Evolutionary conservation across 345 rosid species (phyloP), one percentile per base, ranked within the genome.

Genomic region (Atalantia buxifolia): DNA sequence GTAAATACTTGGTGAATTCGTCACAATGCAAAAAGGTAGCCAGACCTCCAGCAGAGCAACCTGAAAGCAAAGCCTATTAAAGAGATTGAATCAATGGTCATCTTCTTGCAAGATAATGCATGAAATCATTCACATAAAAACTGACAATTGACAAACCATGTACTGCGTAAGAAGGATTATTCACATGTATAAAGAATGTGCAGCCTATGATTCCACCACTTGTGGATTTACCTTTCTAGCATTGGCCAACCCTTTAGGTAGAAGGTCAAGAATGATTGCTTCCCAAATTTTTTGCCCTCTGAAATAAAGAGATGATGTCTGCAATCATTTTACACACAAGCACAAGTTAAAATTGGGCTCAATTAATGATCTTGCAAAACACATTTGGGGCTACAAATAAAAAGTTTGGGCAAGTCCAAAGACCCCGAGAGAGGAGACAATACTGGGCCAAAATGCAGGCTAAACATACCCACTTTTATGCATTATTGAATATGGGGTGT

Each of bases 21-120:
- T 94, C 95, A 60, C 99, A 94, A 56, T 92, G 98, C 79, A 89
- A 56, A 81, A 96, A 92, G 66, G 90, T 69, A 12, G 99, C 90
- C 63, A 96, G 85, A 74, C 98, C 99, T 64, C 99, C 99, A 63
- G 99, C 99, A 70, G 99, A 96, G 88, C 99, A 96, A 77, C 99
- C 99, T 66, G 98, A 92, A 62, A 96, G 92, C 90, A 96, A 86
- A 78, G 97, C 99, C 99, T 96, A 65, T 4, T 22, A 76, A 71
- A 66, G 66, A 61, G 12, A 71, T 59, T 56, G 5, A 36, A 30
- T 57, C 75, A 59, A 50, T 60, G 35, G 55, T 42, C 21, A 62
- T 62, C 66, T 63, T 63, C 66, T 28, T 7, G 12, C 6, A 65
- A 65, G 42, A 18, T 21, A 12, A 56, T 33, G 22, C 6, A 38